Base-by-base conservation (phyloP, 257 asterid species). In the Misopates orontium region DNA sequence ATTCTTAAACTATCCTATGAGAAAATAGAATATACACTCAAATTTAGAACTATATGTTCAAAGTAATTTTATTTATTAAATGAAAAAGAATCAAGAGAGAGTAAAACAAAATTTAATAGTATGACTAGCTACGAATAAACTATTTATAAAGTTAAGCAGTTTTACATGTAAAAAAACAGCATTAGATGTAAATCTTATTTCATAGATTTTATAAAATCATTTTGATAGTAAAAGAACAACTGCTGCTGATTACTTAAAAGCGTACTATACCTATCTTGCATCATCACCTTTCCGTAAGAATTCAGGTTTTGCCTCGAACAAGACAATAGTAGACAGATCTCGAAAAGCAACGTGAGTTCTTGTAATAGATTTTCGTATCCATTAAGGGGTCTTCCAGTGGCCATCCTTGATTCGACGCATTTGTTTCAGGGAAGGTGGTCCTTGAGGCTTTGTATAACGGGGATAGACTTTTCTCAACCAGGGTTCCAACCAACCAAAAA, bases 351-450 rank as follows among this genome's bases (percentile, higher is more conserved):
- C 55, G 22, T 77, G 77, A 66, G 67, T 82, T 32, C 87, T 79
- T 31, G 60, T 82, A 36, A 69, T 79, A 22, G 85, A 83, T 71
- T 83, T 83, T 21, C 87, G 89, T 47, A 81, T 81, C 41, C 79
- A 65, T 0, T 80, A 83, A 14, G 86, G 89, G n/a, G n/a, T n/a
- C 19, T 80, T 78, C 71, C 84, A 80, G 44, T 83, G 85, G 83
- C 89, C 89, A 4, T 72, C 74, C 5, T 47, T 74, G 11, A 63
- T 74, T n/a, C 71, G 68, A 49, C 76, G 72, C 11, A 45, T 83
- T 22, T 59, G 86, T 4, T 45, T 1, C 20, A 76, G 86, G 57
- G 59, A 60, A 8, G 80, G 80, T 24, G 89, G 89, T 4, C 89
- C 87, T 8, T 87, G 18, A 72, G 42, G 68, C 72, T 84, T 51